Base-by-base conservation (phyloP, 2,329 filamentous ascomycete genomes). In the Xylariales sp. region DNA sequence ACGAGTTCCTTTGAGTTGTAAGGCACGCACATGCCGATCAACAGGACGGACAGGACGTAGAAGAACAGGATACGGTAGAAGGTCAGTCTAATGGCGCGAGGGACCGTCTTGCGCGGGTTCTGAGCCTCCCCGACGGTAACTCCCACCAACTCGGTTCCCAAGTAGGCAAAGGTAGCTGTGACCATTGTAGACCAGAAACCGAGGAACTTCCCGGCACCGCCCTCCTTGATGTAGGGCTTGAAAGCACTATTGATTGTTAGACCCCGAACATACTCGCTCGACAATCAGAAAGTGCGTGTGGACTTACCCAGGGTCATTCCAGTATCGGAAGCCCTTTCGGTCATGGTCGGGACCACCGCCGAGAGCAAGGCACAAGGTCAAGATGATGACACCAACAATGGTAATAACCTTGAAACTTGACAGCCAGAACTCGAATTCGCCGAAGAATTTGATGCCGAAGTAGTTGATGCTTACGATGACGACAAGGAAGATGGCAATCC, bases 31-130 rank as follows among this genome's bases (percentile, higher is more conserved):
- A 88, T 86, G 55, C 86, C 86, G 41, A 91, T 69, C 38, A 90
- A 72, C 39, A 91, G 73, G 25, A 89, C 83, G 16, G 77, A 82
- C 44, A 88, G 62, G 53, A 81, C 73, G 70, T 91, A 91, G 71
- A 91, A 91, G 67, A 90, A 69, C 50, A 88, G 64, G 59, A 91
- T 90, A 44, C 86, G 86, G 69, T 78, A 90, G 64, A 90, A 90
- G 51, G 85, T 89, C 37, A 88, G 73, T 59, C 81, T 84, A 70
- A 89, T 89, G 40, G 85, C 86, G 45, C 81, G 78, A 5, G 86
- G 86, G 46, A 91, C 82, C 12, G 81, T 86, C 60, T 78, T 79
- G 57, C 85, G 80, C 1, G 86, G 86, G 64, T 89, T 89, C 65
- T 88, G 82, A 0, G 85, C 84, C 63, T 89, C 84, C 40, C 82